A percentile compares a stretch with the other conserved stretches of the same genome.
phyloP scores from a whole-genome alignment of 2,329 filamentous ascomycete species.

The Fusarium continuum region DNA sequence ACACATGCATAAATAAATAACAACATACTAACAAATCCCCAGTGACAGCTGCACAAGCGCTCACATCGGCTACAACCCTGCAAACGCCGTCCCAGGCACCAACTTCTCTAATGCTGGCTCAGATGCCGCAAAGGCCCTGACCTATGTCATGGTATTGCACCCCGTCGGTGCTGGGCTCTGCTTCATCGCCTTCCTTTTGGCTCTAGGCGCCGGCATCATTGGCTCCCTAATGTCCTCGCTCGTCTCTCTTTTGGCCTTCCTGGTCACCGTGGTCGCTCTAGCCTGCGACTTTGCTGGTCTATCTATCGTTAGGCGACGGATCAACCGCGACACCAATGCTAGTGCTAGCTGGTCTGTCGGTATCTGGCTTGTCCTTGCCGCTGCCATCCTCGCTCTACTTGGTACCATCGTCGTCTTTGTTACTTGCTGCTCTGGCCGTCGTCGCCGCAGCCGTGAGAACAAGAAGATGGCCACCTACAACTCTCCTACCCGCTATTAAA shows the following conservation, averaged over 20 bases:
- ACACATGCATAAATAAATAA: neutral
- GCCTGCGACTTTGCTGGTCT: slow-evolving; percentile 68
- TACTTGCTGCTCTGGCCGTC: slow-evolving; percentile 66
- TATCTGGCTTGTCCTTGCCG: slow-evolving; percentile 68
- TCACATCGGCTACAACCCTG: slow-evolving; percentile 66
- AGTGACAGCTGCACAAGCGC: slow-evolving; percentile 59
- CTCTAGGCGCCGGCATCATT: slow-evolving; percentile 60
- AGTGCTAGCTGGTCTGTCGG: slow-evolving; percentile 62
- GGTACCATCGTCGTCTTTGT: slow-evolving; percentile 67
- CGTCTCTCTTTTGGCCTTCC: slow-evolving; percentile 60
- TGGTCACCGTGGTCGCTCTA: slow-evolving; percentile 60
- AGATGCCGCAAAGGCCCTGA: slow-evolving; percentile 59
- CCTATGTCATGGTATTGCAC: slow-evolving; percentile 69
- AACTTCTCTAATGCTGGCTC: slow-evolving; percentile 55
- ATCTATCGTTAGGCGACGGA: slow-evolving; percentile 60
- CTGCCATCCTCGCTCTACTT: slow-evolving; percentile 63
- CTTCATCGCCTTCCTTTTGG: slow-evolving; percentile 68
- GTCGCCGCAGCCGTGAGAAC: slow-evolving; percentile 44
- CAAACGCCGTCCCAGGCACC: slow-evolving; percentile 53
- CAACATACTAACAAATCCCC: slow-evolving; percentile 12
- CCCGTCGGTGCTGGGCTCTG: slow-evolving; percentile 65
- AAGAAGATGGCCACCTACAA: slow-evolving; percentile 44
- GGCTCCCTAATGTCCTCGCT: slow-evolving; percentile 62
- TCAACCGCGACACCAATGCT: slow-evolving; percentile 58
- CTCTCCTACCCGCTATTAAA: slow-evolving; percentile 30